phyloP scores from a whole-genome alignment of 306 rosid genomes.

The Biancaea sappan region DNA sequence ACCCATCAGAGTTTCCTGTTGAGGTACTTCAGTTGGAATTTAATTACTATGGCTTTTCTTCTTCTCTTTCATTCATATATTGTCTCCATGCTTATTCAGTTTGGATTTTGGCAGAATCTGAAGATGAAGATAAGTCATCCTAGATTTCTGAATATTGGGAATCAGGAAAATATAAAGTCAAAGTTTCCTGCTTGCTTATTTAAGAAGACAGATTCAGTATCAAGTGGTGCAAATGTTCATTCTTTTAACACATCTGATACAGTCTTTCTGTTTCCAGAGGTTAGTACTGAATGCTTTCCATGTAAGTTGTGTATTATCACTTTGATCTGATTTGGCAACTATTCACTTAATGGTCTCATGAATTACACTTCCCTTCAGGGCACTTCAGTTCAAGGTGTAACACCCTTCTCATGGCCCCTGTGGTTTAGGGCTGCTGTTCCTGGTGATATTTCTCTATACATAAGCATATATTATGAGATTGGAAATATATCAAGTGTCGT shows the following conservation, averaged over 20 bases:
- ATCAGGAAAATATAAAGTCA: conserved; percentile 52
- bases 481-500: conserved; percentile 68
- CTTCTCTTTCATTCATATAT: conserved; percentile 26
- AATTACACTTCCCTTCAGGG: conserved; percentile 55
- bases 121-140: conserved; percentile 93
- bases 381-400: conserved; percentile 61
- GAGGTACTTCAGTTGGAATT: conserved; percentile 56
- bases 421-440: conserved; percentile 97
- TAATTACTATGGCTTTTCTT: conserved; percentile 30
- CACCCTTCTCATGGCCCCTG: conserved; percentile 88
- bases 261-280: conserved; percentile 83
- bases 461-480: conserved; percentile 91
- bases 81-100: conserved; percentile 34
- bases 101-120: conserved; percentile 68
- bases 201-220: conserved; percentile 49
- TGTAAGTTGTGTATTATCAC: conserved; percentile 23
- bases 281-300: conserved; percentile 42
- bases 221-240: conserved; percentile 38
- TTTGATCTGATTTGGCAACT: conserved; percentile 28
- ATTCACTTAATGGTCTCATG: conserved; percentile 37
- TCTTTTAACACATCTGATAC: conserved; percentile 50
- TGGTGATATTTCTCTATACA: conserved; percentile 73
- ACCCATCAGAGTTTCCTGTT: conserved; percentile 73
- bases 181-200: conserved; percentile 80
- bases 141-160: conserved; percentile 76